Percentiles rank a stretch among this genome's conserved stretches.
Conservation (phyloP, 371 early-diverging fungal species). For the Rhizopus sp. region DNA sequence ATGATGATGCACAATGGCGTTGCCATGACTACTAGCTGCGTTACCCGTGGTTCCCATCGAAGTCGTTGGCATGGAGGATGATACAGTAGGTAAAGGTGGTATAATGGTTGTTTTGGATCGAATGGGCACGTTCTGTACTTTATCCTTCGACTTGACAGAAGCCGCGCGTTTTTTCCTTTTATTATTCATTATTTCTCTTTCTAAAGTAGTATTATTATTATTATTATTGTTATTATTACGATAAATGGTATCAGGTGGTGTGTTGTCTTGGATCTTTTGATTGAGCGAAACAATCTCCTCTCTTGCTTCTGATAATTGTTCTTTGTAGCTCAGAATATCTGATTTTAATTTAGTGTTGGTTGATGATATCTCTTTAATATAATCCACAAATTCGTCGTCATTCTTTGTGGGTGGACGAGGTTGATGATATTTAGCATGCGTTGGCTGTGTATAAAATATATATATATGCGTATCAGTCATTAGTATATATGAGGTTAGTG, state of each 20-base stretch:
- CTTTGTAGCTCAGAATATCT: slow-evolving; percentile 38
- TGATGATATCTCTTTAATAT: slow-evolving; percentile 49
- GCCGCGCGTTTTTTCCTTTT: slow-evolving; percentile 8
- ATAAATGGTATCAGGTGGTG: neutral
- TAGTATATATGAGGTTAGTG: neutral
- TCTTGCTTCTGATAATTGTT: slow-evolving; percentile 38
- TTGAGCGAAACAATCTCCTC: slow-evolving; percentile 30
- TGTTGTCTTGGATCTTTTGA: slow-evolving; percentile 11
- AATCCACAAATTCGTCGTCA: slow-evolving; percentile 16
- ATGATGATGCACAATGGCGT: slow-evolving; percentile 44
- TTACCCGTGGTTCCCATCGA: neutral
- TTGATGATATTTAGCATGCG: neutral
- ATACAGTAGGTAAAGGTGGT: slow-evolving; percentile 14
- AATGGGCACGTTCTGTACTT: neutral
- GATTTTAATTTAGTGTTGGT: slow-evolving; percentile 43
- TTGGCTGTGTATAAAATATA: neutral
- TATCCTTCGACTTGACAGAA: slow-evolving; percentile 5
- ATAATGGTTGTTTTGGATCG: slow-evolving; percentile 4
- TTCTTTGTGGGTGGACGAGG: neutral
- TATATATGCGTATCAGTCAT: neutral
- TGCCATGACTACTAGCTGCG: slow-evolving; percentile 8
- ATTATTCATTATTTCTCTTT: slow-evolving; percentile 21
- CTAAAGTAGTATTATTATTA: neutral
- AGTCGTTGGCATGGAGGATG: slow-evolving; percentile 25
- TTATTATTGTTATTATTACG: neutral